Base-by-base conservation (phyloP, 352 stramenopile species). In the Phytophthora fragariaefolia region DNA sequence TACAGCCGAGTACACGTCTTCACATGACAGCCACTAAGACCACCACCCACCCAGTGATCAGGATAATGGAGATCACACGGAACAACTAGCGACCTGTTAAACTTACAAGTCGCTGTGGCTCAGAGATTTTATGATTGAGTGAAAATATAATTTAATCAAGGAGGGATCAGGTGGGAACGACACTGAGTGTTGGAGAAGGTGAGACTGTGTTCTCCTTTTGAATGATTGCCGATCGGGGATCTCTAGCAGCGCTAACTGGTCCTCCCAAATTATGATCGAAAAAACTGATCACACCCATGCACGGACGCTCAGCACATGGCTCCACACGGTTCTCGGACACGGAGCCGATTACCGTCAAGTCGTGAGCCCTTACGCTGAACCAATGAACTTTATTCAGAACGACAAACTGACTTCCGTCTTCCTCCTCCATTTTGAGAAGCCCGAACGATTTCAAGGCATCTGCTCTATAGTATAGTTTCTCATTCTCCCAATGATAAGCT, bases 1-100 rank as follows among this genome's bases (percentile, higher is more conserved):
- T 50, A 84, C 79, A 1, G 74, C 76, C 4, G 83, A 90, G 49
- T 88, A 80, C 30, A 56, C 52, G 23, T 73, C 73, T 8, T 61
- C 58, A 27, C 70, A 79, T 5, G 79, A 87, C 46, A 57, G 83
- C 47, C 71, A 81, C 46, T 87, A 66, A 80, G 30, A 38, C n/a
- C n/a, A n/a, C n/a, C n/a, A n/a, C n/a, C n/a, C n/a, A n/a, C n/a
- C n/a, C n/a, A n/a, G n/a, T n/a, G n/a, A n/a, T n/a, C n/a, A n/a
- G n/a, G n/a, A n/a, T n/a, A n/a, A n/a, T n/a, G n/a, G n/a, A n/a
- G n/a, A n/a, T n/a, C n/a, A n/a, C n/a, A n/a, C n/a, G n/a, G n/a
- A n/a, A n/a, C n/a, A n/a, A n/a, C n/a, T n/a, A n/a, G n/a, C n/a
- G n/a, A n/a, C n/a, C n/a, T n/a, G n/a, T n/a, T n/a, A n/a, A n/a